Percentiles rank a stretch among this genome's conserved stretches.
Evolutionary conservation across 768 basidiomycete species (phyloP).

Genomic region (Tricholoma flavovirens): DNA sequence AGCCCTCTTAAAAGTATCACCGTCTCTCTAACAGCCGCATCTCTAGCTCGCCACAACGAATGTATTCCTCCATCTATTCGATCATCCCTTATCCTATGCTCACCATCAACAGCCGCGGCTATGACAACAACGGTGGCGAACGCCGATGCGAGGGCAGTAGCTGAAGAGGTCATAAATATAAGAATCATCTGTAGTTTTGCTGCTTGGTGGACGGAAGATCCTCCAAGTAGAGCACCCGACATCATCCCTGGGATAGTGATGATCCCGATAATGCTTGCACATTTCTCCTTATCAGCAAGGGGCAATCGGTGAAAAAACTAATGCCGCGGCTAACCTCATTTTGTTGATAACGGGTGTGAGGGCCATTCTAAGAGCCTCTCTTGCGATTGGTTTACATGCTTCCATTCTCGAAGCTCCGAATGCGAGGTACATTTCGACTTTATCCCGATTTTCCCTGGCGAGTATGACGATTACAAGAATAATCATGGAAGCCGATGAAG

Average conservation of each 20-base stretch:
- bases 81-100: slow-evolving; percentile 60
- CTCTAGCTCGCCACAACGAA: slow-evolving; percentile 18
- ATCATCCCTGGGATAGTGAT: slow-evolving; percentile 88
- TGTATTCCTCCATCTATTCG: slow-evolving; percentile 44
- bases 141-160: slow-evolving; percentile 66
- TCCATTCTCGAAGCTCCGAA: slow-evolving; percentile 83
- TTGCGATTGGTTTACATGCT: slow-evolving; percentile 74
- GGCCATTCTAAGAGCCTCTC: slow-evolving; percentile 73
- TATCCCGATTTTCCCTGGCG: slow-evolving; percentile 73
- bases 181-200: slow-evolving; percentile 88
- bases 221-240: slow-evolving; percentile 88
- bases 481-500: not conserved
- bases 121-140: slow-evolving; percentile 57
- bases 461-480: not conserved
- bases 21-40: slow-evolving; percentile 8
- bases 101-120: slow-evolving; percentile 56
- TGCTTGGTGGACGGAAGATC: slow-evolving; percentile 78
- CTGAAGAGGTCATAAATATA: slow-evolving; percentile 88
- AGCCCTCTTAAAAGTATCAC: not conserved
- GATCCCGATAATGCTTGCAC: slow-evolving; percentile 59
- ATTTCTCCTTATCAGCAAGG: not conserved
- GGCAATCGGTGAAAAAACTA: not conserved
- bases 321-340: slow-evolving; percentile 59
- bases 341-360: slow-evolving; percentile 79
- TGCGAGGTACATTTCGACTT: slow-evolving; percentile 79